Base-by-base conservation (phyloP, 306 rosid species). In the Lathyrus tuberosus region DNA sequence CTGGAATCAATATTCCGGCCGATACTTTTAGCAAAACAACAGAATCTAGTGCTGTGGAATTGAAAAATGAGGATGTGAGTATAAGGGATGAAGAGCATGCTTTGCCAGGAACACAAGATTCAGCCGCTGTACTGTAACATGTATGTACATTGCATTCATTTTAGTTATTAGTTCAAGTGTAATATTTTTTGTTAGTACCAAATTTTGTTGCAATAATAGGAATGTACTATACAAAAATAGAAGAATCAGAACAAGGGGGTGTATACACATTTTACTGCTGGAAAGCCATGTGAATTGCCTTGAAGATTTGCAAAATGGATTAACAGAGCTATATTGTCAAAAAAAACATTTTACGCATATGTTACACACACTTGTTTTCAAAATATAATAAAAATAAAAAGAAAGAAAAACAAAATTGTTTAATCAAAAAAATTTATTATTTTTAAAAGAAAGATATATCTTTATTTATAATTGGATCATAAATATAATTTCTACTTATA, bases 1-100 rank as follows among this genome's bases (percentile, higher is more conserved):
- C 91, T 0, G 97, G 97, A 76, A 91, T 94, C 52, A 94, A 94
- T 49, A 76, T 94, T 79, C 99, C 97, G 1, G 35, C 80, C 3
- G 95, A 84, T 20, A 54, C 62, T 67, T 91, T 75, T 10, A 59
- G 63, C 72, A 80, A 81, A 61, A 66, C 88, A 17, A 41, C 65
- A 70, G 91, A 84, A 46, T 42, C 73, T 6, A 30, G 72, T 8
- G 76, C 72, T 12, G 75, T 80, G 14, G 89, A 81, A 78, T 70
- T 81, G 81, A 90, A 87, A 57, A 66, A 30, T 22, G 85, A 85
- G 72, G 70, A 73, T 35, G 1, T 24, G 18, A 40, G 17, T 62
- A n/a, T 69, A 35, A 57, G 18, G 4, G 67, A 43, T 58, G 82
- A 76, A 52, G 79, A 75, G 33, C 68, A 9, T 33, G 24, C 57